Base-by-base conservation (phyloP, 345 rosid species). In the Crucihimalaya himalaica region DNA sequence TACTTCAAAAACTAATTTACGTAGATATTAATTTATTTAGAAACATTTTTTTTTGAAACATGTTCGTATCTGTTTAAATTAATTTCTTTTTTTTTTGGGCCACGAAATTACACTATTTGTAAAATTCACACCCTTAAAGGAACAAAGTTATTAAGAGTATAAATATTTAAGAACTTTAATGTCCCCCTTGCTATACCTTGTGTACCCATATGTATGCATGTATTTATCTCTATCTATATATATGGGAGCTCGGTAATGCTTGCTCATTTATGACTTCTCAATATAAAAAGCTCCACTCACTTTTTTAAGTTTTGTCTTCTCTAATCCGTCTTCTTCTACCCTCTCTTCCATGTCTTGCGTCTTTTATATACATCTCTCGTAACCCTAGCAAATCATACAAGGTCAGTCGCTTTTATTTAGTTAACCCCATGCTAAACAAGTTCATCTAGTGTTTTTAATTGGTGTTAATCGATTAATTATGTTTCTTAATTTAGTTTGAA, bases 361-460 rank as follows among this genome's bases (percentile, higher is more conserved):
- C 39, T 42, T 51, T 54, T 55, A 21, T 11, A n/a, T 34, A 45
- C 66, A 15, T 52, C 34, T 75, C 57, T 75, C 19, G 66, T 45
- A 75, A 53, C 79, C 79, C 74, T 75, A 75, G 63, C 40, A 40
- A 42, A 59, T 31, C 68, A 43, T 54, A 68, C 54, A 59, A 67
- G 73, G 68, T 59, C 23, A 40, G 46, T 19, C 15, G 15, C 27
- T 66, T 39, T 28, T 20, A 39, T 27, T 19, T 28, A 11, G n/a
- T 62, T 47, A 20, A 65, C 32, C 14, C 21, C 69, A 61, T 10
- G 34, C 50, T 60, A 59, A 21, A 18, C 20, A 48, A 37, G 3
- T 23, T 23, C 5, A 34, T 72, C 32, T 51, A 14, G 15, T 60
- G 20, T 42, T 5, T 72, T 60, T n/a, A n/a, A n/a, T n/a, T 63